Evolutionary conservation across 495 filamentous ascomycete species (phyloP), one percentile per base, ranked within the genome.

Genomic region (Platismatia glauca): DNA sequence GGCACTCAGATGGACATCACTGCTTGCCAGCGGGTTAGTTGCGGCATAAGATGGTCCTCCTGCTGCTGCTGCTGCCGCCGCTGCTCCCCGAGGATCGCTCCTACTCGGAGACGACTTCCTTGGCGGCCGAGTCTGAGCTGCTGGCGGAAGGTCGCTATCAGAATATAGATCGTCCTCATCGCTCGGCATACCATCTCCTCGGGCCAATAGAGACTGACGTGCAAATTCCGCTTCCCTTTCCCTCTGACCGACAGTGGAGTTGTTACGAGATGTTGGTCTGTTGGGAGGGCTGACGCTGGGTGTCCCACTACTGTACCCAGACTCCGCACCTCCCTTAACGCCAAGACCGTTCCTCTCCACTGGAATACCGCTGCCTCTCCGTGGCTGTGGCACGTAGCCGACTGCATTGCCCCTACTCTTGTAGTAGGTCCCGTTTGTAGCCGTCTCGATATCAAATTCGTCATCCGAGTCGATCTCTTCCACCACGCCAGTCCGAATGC

Each of bases 381-480:
- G 76, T 53, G 29, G 29, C 62, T 84, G 84, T n/a, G 92, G 88
- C 22, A 76, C 86, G 66, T 89, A 88, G 37, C 90, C 92, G 46
- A 91, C 77, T 9, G 80, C 89, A 43, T 81, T 83, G 43, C 78
- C 80, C 44, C 80, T 86, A 63, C 84, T 82, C 73, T 92, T 92
- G 72, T 89, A 88, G 71, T 89, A 94, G 11, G 86, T 86, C 9
- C 84, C 87, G 27, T 85, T 85, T 35, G 81, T 77, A 61, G 90
- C 83, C 44, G 89, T 84, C 71, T 98, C 94, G 61, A 96, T 98
- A 70, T 98, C 94, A 67, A 98, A 98, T 70, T 98, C 94, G 71
- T 98, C 94, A 70, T 98, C 94, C 8, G 89, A 95, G 69, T 98
- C 94, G 41, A 95, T 83, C 73, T 98, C 94, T 68, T 98, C 94